Base-by-base conservation (phyloP, 2,329 filamentous ascomycete species). In the Colletotrichum endophyticum region DNA sequence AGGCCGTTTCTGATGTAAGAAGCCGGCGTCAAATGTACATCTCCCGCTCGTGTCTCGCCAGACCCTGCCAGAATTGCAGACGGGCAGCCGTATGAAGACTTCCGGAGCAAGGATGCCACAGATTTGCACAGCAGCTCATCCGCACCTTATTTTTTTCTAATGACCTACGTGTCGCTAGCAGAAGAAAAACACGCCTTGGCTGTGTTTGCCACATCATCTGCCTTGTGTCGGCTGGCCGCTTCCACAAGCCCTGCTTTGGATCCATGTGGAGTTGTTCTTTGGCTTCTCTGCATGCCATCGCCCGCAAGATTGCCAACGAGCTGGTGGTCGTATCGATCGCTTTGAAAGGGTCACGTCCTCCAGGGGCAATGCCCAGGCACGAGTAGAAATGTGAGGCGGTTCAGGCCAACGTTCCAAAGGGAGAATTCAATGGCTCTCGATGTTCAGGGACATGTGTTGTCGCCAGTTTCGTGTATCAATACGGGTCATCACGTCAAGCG, bases 171-270 rank as follows among this genome's bases (percentile, higher is more conserved):
- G 74, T 74, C 57, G 44, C n/a, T 22, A 22, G 19, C 49, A 61
- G 39, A 64, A 69, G 44, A 27, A 70, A 34, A 12, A 30, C 30
- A 8, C 25, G 22, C n/a, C 74, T 74, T 76, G 74, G 70, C 70
- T 28, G 9, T 59, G 39, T 70, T 62, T 73, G 70, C 74, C 70
- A 76, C 74, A 69, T 76, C 70, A 70, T 53, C 70, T 74, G 28
- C 32, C 34, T 30, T 27, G 66, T 15, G 32, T 36, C 71, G 64
- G 49, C 27, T 25, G 30, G 34, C 34, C 53, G 59, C 66, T 56
- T 73, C 19, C n/a, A 22, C 25, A 25, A 19, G 57, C 27, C 27
- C 70, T 66, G 57, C 13, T 64, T 69, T 53, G 30, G 44, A 56
- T 13, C 28, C 64, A 74, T 53, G 70, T 66, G 64, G 59, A 70